phyloP scores from a whole-genome alignment of 345 rosid genomes.

The Dipteronia sinensis region DNA sequence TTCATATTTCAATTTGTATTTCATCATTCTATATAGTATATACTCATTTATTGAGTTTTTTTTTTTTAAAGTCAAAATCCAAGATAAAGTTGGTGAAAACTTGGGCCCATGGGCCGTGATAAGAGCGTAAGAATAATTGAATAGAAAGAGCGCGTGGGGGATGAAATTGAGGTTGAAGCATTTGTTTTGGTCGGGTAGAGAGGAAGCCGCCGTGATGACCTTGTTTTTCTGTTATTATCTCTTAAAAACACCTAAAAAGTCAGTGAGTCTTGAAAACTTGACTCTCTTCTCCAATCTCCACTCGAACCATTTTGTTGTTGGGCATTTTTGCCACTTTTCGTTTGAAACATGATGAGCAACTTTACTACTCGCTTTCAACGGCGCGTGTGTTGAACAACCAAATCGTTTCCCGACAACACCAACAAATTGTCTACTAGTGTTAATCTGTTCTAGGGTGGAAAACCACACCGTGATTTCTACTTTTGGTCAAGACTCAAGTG shows the following conservation, averaged over 20 bases:
- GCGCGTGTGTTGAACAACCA: neutral
- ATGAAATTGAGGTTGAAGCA: neutral
- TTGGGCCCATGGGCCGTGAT: no score
- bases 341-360: neutral
- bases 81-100: no score
- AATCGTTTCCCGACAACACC: neutral
- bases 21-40: no score
- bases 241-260: neutral
- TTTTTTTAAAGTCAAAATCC: no score
- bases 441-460: no score
- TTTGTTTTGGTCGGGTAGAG: constrained; percentile 9
- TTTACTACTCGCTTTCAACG: neutral
- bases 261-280: neutral
- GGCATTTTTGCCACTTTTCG: neutral
- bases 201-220: constrained; percentile 1
- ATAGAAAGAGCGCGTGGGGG: constrained; percentile 15
- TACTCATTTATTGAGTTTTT: no score
- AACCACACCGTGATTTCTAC: no score
- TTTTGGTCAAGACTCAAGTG: no score
- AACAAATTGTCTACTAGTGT: neutral
- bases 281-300: neutral
- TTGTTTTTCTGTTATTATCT: neutral
- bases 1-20: no score
- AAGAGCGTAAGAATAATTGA: no score
- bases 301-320: neutral